Conservation (phyloP, 768 basidiomycete genomes). For the Boletus tylopilopsis region DNA sequence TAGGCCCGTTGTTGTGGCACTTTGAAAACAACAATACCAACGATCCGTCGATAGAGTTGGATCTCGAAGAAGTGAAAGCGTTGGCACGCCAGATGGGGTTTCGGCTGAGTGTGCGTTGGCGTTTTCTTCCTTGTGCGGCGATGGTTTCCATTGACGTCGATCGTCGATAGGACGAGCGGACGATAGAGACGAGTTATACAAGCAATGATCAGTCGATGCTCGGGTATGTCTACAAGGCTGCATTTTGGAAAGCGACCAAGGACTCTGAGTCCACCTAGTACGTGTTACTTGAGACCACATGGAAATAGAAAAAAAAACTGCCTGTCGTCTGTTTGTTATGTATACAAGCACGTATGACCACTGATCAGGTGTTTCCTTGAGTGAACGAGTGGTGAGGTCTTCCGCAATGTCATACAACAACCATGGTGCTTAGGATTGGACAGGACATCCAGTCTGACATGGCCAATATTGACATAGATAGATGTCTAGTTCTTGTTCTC, state of each 20-base stretch:
- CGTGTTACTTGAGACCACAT: not conserved
- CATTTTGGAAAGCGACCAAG: conserved; percentile 79
- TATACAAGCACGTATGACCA: too few relatives aligned
- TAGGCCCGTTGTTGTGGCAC: conserved; percentile 95
- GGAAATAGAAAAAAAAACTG: not conserved
- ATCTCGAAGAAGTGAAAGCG: conserved; percentile 82
- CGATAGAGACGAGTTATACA: conserved; percentile 82
- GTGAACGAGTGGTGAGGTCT: too few relatives aligned
- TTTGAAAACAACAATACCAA: conserved; percentile 84
- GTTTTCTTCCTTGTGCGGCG: not conserved
- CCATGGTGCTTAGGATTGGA: too few relatives aligned
- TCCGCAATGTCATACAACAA: too few relatives aligned
- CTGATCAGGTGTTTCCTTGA: too few relatives aligned
- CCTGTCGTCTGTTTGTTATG: not conserved
- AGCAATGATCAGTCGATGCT: conserved; percentile 80
- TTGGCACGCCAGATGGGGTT: conserved; percentile 77
- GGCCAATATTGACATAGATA: too few relatives aligned
- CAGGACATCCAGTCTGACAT: too few relatives aligned
- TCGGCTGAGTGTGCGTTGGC: conserved; percentile 61
- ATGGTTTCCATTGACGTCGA: not conserved
- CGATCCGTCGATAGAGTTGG: conserved; percentile 83
- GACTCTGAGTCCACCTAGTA: not conserved
- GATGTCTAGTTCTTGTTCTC: too few relatives aligned
- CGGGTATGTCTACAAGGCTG: conserved; percentile 77
- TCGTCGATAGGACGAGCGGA: conserved; percentile 78